Percentiles rank a stretch among this genome's conserved stretches.
phyloP scores from a whole-genome alignment of 1,139 yeast genomes.

The Candida neerlandica region DNA sequence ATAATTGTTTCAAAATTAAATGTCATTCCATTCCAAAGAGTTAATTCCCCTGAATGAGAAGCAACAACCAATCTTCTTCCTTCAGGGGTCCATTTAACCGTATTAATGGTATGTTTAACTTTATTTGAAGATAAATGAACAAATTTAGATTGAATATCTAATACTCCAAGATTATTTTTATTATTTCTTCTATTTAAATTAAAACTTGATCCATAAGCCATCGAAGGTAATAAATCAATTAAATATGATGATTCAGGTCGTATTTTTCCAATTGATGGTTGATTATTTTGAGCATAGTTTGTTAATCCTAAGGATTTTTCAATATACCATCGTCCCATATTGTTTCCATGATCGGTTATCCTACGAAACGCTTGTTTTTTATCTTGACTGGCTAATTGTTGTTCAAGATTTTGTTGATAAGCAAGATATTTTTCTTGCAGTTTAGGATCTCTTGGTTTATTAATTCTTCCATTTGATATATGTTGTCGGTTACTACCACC shows the following conservation, averaged over 20 bases:
- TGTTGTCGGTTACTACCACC: constrained; percentile 5
- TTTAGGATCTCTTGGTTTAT: constrained; percentile 9
- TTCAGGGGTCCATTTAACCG: constrained; percentile 95
- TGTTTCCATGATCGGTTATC: constrained; percentile 87
- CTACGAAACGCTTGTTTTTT: constrained; percentile 68
- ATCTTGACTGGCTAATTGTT: constrained; percentile 49
- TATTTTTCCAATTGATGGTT: constrained; percentile 56
- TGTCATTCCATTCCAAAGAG: constrained; percentile 95
- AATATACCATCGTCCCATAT: constrained; percentile 73
- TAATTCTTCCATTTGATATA: constrained; percentile 5
- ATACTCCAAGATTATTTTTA: constrained; percentile 46
- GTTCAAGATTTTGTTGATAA: constrained; percentile 43
- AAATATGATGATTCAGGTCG: constrained; percentile 81
- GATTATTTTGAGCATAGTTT: constrained; percentile 14
- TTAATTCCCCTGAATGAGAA: constrained; percentile 92
- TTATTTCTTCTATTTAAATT: constrained; percentile 27
- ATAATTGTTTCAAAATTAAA: constrained; percentile 95
- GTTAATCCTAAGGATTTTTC: constrained; percentile 56
- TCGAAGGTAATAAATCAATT: constrained; percentile 72
- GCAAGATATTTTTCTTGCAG: constrained; percentile 21
- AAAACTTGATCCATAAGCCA: constrained; percentile 47
- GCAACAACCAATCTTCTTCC: constrained; percentile 91
- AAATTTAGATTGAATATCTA: constrained; percentile 76
- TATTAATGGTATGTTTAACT: constrained; percentile 87
- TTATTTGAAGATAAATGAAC: constrained; percentile 91